Percentiles rank a stretch among this genome's conserved stretches.
Conservation (phyloP, 1,284 basidiomycete species). For the Tremellales sp. region DNA sequence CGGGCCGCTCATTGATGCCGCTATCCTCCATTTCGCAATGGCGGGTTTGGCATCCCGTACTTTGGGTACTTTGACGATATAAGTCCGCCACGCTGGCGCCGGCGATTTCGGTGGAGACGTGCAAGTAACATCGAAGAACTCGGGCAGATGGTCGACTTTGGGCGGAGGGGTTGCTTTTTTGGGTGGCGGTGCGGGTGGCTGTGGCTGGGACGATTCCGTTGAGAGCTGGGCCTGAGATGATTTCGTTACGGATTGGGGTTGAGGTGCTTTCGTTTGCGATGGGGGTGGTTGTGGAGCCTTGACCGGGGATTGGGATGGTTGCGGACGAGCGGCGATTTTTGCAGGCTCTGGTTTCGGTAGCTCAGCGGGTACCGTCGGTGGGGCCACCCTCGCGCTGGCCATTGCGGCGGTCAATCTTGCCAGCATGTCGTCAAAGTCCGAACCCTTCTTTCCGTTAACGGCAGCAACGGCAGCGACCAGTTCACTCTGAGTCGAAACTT, state of each 20-base stretch:
- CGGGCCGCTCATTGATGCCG: no score
- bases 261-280: neutral
- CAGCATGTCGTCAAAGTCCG: conserved; percentile 76
- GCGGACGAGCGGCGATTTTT: neutral
- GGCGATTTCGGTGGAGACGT: conserved; percentile 44
- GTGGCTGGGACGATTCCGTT: neutral
- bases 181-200: conserved; percentile 1
- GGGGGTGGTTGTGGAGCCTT: neutral
- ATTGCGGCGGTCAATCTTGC: conserved; percentile 83
- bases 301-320: conserved; percentile 2
- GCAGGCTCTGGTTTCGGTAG: conserved; percentile 6
- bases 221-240: neutral
- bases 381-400: conserved; percentile 59
- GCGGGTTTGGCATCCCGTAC: conserved; percentile 24
- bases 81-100: conserved; percentile 55
- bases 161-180: no score
- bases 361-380: conserved; percentile 16
- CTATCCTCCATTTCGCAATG: conserved; percentile 19
- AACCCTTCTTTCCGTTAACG: conserved; percentile 55
- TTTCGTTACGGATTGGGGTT: no score
- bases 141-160: conserved; percentile 9
- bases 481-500: neutral
- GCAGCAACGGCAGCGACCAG: no score
- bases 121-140: conserved; percentile 42
- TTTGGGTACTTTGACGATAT: conserved; percentile 60